These are phyloP conservation scores for Aspergillus cristatus DNA, from an alignment of 495 filamentous ascomycete species.

Conservation along the genomic window DNA sequence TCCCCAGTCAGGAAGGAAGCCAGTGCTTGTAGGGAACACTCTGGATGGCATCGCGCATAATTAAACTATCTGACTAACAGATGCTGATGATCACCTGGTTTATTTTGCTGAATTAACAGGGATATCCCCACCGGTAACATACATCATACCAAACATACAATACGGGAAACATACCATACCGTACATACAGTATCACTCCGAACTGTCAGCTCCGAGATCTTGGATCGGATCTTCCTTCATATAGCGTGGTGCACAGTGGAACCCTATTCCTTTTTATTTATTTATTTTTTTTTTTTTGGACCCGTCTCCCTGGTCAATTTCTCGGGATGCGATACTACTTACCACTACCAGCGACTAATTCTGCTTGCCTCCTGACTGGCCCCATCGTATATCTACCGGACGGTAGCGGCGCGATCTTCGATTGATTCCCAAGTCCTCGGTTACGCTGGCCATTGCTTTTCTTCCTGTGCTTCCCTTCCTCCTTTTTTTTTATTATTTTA, in stretches of 20 bases:
- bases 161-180: neutral
- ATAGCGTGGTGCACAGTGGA: slow-evolving; percentile 31
- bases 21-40: no score
- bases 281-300: slow-evolving; percentile 30
- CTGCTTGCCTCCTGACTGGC: no score
- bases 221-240: slow-evolving; percentile 41
- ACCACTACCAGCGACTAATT: no score
- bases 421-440: slow-evolving; percentile 1
- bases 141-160: no score
- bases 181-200: slow-evolving; percentile 7
- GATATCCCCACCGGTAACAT: no score
- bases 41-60: no score
- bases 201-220: slow-evolving; percentile 42
- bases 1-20: no score
- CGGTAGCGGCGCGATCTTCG: no score
- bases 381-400: slow-evolving; percentile 13
- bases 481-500: neutral
- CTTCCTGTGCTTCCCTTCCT: neutral
- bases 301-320: slow-evolving; percentile 34
- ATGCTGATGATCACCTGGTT: neutral
- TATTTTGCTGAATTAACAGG: no score
- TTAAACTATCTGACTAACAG: neutral
- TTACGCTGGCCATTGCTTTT: slow-evolving; percentile 1
- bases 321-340: no score
- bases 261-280: no score